phyloP scores from a whole-genome alignment of 306 rosid genomes.

The Vigna radiata region DNA sequence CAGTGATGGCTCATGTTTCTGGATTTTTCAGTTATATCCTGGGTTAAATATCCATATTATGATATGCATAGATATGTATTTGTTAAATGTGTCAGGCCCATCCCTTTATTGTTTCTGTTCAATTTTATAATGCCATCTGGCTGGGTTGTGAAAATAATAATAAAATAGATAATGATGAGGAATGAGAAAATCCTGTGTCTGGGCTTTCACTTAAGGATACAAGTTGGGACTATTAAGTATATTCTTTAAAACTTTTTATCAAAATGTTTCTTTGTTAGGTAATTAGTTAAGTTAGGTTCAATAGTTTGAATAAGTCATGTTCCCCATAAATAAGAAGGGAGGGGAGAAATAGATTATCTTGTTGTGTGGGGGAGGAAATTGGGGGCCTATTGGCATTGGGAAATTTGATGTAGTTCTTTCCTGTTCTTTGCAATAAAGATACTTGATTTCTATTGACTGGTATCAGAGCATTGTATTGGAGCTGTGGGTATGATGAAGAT shows the following conservation, averaged over 20 bases:
- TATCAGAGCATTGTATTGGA: not conserved
- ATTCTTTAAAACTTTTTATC: not conserved
- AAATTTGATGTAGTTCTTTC: not conserved
- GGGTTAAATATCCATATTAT: not conserved
- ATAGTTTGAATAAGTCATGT: not conserved
- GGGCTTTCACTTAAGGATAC: not conserved
- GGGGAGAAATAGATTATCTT: not conserved
- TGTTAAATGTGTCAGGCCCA: not conserved
- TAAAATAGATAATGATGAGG: not conserved
- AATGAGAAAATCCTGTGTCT: not conserved
- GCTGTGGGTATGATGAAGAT: not conserved
- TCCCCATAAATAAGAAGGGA: too few relatives aligned
- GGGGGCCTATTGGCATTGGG: not conserved
- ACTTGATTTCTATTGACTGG: not conserved
- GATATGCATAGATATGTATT: not conserved
- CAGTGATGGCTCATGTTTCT: not conserved
- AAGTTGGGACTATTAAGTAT: constrained; percentile 6
- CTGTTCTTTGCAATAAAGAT: not conserved
- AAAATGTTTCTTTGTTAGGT: not conserved
- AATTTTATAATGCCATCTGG: constrained; percentile 2
- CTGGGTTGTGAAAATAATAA: not conserved
- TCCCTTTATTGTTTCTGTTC: not conserved
- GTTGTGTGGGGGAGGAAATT: not conserved
- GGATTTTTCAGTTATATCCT: constrained; percentile 11
- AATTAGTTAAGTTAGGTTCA: not conserved